These are phyloP conservation scores for Sordariomycetes sp. DNA, from an alignment of 2,329 filamentous ascomycete species.

Conservation along the genomic window DNA sequence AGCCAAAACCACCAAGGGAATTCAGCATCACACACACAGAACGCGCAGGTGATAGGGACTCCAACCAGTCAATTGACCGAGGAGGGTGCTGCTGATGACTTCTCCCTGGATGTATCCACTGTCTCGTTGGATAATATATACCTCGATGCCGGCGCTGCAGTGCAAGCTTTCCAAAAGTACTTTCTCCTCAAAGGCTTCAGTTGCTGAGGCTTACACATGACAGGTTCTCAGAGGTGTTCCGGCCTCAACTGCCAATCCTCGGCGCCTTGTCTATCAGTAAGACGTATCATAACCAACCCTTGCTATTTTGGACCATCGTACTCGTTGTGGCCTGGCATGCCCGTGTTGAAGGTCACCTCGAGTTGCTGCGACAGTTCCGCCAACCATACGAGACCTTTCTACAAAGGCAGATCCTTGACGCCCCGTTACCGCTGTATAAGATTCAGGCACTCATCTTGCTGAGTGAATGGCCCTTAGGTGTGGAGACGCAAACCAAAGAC, in stretches of 20 bases:
- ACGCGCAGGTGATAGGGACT: no score
- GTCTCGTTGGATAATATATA: background rate
- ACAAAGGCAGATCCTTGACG: conserved; percentile 10
- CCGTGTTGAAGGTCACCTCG: conserved; percentile 7
- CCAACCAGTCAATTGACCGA: no score
- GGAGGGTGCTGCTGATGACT: background rate
- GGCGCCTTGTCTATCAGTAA: conserved; percentile 13
- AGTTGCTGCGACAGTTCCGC: conserved; percentile 12
- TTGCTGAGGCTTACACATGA: background rate
- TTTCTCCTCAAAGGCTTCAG: background rate
- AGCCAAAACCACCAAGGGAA: no score
- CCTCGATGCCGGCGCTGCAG: background rate
- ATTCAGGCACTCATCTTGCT: conserved; percentile 17
- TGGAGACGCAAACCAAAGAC: conserved; percentile 12
- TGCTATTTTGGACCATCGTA: conserved; percentile 20
- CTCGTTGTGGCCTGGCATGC: conserved; percentile 11
- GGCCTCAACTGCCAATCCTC: conserved; percentile 14
- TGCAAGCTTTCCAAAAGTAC: background rate
- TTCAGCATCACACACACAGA: no score
- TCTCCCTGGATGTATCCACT: background rate
- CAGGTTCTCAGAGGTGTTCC: background rate
- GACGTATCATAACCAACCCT: conserved; percentile 13
- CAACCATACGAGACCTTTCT: conserved; percentile 13
- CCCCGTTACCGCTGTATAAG: conserved; percentile 16
- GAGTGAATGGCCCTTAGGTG: conserved; percentile 17